phyloP scores from a whole-genome alignment of 2,329 filamentous ascomycete species.

The Aspergillus piperis region DNA sequence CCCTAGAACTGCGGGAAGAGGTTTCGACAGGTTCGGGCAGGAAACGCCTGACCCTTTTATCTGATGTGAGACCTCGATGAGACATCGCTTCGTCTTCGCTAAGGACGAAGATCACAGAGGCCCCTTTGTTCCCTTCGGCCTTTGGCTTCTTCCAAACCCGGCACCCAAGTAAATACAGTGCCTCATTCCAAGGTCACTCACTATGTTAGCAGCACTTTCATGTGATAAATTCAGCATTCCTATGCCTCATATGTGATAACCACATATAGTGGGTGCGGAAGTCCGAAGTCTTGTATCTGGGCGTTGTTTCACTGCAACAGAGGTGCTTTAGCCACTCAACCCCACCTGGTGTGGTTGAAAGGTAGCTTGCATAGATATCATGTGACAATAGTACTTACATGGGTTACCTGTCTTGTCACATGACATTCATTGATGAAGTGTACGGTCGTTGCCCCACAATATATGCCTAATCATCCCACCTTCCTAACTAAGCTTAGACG shows the following conservation, averaged over 20 bases:
- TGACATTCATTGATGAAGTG: background rate
- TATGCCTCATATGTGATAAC: background rate
- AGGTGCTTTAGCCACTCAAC: background rate
- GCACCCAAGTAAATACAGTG: background rate
- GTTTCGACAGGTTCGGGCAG: conserved; percentile 49
- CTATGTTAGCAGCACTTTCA: background rate
- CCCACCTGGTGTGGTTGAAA: background rate
- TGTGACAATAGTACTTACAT: background rate
- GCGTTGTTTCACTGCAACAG: background rate
- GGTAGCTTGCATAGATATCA: background rate
- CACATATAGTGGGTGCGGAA: background rate
- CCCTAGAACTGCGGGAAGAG: conserved; percentile 42
- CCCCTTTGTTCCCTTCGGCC: background rate
- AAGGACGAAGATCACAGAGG: background rate
- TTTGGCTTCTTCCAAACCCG: background rate
- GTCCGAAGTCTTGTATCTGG: background rate
- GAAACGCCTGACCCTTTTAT: conserved; percentile 30
- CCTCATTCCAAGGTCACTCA: background rate
- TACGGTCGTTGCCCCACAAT: no score
- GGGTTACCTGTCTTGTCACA: background rate
- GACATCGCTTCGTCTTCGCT: conserved; percentile 5
- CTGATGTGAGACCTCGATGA: conserved; percentile 1
- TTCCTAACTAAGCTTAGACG: no score
- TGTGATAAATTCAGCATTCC: background rate
- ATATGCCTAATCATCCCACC: no score